These are phyloP conservation scores for Coniochaeta sp. DNA, from an alignment of 2,329 filamentous ascomycete species.

Conservation along the genomic window DNA sequence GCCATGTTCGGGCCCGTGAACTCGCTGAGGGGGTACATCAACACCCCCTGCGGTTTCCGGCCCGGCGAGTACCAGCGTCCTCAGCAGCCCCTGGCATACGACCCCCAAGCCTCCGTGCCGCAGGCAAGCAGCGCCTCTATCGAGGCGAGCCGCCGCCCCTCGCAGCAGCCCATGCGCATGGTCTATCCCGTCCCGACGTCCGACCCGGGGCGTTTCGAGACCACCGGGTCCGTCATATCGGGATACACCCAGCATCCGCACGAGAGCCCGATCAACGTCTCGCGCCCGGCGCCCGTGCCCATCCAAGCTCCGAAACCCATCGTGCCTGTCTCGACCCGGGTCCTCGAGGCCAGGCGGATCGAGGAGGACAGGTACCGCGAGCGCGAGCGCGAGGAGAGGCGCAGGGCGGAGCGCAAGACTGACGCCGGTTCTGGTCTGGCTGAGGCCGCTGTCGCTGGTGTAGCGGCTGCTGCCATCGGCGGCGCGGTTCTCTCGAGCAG, in stretches of 20 bases:
- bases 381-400: background rate
- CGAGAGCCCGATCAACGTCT: slow-evolving; percentile 26
- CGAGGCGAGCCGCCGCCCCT: slow-evolving; percentile 18
- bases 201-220: slow-evolving; percentile 58
- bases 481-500: slow-evolving; percentile 19
- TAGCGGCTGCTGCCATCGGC: slow-evolving; percentile 32
- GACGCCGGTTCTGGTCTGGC: slow-evolving; percentile 31
- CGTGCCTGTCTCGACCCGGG: slow-evolving; percentile 60
- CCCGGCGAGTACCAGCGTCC: slow-evolving; percentile 16
- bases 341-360: slow-evolving; percentile 48
- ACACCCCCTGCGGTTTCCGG: slow-evolving; percentile 47
- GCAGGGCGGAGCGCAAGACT: slow-evolving; percentile 18
- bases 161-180: slow-evolving; percentile 43
- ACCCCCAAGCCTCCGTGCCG: slow-evolving; percentile 27
- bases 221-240: slow-evolving; percentile 39
- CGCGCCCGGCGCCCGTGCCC: slow-evolving; percentile 53
- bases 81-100: background rate
- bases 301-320: slow-evolving; percentile 84
- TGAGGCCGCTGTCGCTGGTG: slow-evolving; percentile 38
- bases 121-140: slow-evolving; percentile 27
- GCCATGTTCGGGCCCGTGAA: slow-evolving; percentile 53
- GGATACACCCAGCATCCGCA: slow-evolving; percentile 10
- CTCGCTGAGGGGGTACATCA: slow-evolving; percentile 50
- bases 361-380: background rate
- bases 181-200: slow-evolving; percentile 61